Base-by-base conservation (phyloP, 1,284 basidiomycete genomes). In the Ceratobasidium sp. region DNA sequence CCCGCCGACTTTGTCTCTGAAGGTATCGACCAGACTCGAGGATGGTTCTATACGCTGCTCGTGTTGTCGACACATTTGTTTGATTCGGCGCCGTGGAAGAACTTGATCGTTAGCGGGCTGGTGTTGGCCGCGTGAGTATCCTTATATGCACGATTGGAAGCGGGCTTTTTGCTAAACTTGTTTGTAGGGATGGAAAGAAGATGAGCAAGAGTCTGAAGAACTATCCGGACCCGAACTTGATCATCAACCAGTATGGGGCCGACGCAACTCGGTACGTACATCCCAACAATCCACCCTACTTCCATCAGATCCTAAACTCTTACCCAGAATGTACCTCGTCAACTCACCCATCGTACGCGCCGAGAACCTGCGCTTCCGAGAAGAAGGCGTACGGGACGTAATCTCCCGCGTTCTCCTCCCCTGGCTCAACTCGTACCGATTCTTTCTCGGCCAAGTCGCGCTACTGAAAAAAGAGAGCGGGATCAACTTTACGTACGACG, bases 391-490 rank as follows among this genome's bases (percentile, higher is more conserved):
- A 77, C 95, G 96, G 82, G 97, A 99, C 82, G 97, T 99, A 79
- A 90, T 99, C 82, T 95, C 96, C 46, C 94, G 95, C 28, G 97
- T 98, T 42, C 93, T 99, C 82, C 89, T 99, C 55, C 98, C 97
- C n/a, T 99, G 97, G 97, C 91, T 99, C 85, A 99, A 99, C 86
- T 95, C 97, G 75, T 97, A 97, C 92, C 95, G 97, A 81, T 99
- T 99, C 91, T 98, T 99, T 92, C 90, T 99, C 77, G 96, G 95
- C n/a, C 97, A 99, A 85, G 95, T 93, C 58, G 93, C 92, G 13
- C 88, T 99, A 44, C 89, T 97, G 81, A 94, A 97, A 86, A 98
- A 98, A 86, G 91, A 91, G 28, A 90, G 90, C 9, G 92, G 92
- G 33, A 87, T 92, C 79, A 91, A 93, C 79, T 99, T 99, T 87